Evolutionary conservation across 1,139 yeast genomes (phyloP).

Genomic region (Kurtzmaniella quercitrusa): DNA sequence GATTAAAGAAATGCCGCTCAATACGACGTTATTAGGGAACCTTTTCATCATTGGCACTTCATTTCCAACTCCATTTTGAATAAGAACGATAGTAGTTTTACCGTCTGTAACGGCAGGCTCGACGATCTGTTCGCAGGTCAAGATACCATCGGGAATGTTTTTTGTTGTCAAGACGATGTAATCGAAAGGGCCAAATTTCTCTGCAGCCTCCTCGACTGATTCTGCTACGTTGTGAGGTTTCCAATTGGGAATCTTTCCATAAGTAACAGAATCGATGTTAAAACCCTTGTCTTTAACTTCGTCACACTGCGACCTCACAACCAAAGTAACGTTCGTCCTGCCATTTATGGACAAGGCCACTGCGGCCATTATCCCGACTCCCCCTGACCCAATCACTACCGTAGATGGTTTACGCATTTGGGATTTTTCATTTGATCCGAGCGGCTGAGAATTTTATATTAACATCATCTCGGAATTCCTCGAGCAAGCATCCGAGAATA

Average conservation of each 20-base stretch:
- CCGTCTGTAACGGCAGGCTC: conserved; percentile 48
- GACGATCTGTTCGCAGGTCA: conserved; percentile 56
- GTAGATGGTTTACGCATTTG: too few species aligned
- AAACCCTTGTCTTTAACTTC: conserved; percentile 51
- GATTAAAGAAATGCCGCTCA: conserved; percentile 69
- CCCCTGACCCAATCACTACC: conserved; percentile 34
- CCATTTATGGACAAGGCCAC: conserved; percentile 45
- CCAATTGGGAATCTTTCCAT: conserved; percentile 52
- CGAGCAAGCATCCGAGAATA: too few species aligned
- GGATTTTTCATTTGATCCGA: too few species aligned
- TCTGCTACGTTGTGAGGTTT: conserved; percentile 46
- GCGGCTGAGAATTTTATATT: too few species aligned
- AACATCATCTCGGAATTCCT: too few species aligned
- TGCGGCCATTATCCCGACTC: conserved; percentile 71
- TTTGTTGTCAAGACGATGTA: conserved; percentile 67
- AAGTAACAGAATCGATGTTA: conserved; percentile 55
- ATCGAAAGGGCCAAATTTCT: conserved; percentile 51
- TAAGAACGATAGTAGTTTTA: conserved; percentile 48
- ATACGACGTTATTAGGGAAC: conserved; percentile 54
- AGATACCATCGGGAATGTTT: conserved; percentile 61
- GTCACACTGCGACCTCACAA: conserved; percentile 67
- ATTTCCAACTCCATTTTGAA: conserved; percentile 75
- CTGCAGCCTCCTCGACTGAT: conserved; percentile 43
- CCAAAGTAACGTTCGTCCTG: conserved; percentile 53
- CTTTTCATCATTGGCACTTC: conserved; percentile 55